Conservation (phyloP, 768 basidiomycete genomes). For the Gymnopilus dilepis region DNA sequence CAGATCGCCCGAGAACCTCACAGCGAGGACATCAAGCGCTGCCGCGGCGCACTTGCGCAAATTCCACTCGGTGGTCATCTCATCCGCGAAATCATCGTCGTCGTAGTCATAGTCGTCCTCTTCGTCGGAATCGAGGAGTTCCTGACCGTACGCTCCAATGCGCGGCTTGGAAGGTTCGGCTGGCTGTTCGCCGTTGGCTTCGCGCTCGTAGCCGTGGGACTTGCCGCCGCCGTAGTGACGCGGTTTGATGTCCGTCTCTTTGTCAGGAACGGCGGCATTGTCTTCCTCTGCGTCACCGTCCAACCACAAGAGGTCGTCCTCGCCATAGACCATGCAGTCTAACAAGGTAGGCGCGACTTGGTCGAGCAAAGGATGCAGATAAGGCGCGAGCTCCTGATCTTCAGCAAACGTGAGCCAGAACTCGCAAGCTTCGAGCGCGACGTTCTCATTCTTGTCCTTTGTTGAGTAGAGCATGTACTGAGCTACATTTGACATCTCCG, state of each 20-base stretch:
- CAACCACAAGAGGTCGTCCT: constrained; percentile 94
- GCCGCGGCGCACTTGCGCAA: constrained; percentile 97
- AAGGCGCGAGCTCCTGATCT: constrained; percentile 84
- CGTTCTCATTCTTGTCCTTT: constrained; percentile 96
- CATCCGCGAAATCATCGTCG: constrained; percentile 93
- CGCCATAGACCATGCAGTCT: constrained; percentile 96
- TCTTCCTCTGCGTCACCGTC: constrained; percentile 89
- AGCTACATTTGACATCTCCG: constrained; percentile 93
- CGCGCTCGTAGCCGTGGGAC: constrained; percentile 83
- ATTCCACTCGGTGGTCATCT: constrained; percentile 98
- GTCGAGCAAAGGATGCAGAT: constrained; percentile 84
- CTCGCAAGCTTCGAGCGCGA: constrained; percentile 97
- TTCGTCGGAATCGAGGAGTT: constrained; percentile 82
- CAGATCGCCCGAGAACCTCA: constrained; percentile 89
- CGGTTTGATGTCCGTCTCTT: constrained; percentile 95
- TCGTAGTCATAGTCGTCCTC: constrained; percentile 89
- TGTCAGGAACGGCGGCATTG: constrained; percentile 83
- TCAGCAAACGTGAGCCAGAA: constrained; percentile 99
- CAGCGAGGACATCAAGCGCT: constrained; percentile 94
- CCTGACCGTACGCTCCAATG: constrained; percentile 78
- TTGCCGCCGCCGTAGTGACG: constrained; percentile 84
- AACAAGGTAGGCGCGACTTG: constrained; percentile 95
- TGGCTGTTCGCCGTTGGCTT: constrained; percentile 49
- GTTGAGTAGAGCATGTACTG: constrained; percentile 99
- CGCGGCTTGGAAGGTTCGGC: constrained; percentile 44